These are phyloP conservation scores for Penicillium bialowiezense DNA, from an alignment of 495 filamentous ascomycete genomes.

Conservation along the genomic window DNA sequence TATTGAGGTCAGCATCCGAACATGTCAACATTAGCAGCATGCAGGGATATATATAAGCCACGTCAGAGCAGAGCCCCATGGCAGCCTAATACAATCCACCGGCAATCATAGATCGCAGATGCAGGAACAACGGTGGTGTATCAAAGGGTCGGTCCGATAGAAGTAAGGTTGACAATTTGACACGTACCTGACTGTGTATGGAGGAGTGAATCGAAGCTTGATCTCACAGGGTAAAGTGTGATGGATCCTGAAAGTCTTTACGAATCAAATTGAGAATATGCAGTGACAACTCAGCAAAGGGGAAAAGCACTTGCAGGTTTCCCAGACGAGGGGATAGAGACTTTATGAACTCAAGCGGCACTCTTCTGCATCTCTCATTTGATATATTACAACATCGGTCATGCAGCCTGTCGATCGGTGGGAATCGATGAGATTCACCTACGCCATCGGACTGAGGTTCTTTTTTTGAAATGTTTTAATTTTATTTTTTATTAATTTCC, in stretches of 20 bases:
- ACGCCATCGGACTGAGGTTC: constrained; percentile 16
- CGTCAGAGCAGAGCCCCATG: constrained; percentile 3
- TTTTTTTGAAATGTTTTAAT: constrained; percentile 6
- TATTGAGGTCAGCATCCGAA: neutral
- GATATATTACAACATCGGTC: constrained; percentile 49
- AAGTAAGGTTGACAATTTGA: neutral
- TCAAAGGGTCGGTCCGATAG: neutral
- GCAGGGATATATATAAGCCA: neutral
- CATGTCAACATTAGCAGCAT: neutral
- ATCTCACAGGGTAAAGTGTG: neutral
- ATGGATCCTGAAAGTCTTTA: constrained; percentile 3
- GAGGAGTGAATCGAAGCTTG: neutral
- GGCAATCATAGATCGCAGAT: neutral
- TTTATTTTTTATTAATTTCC: constrained; percentile 3
- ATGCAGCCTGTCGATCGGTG: constrained; percentile 48
- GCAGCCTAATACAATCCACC: neutral
- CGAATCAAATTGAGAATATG: constrained; percentile 15
- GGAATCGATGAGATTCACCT: constrained; percentile 30
- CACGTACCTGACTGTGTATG: constrained; percentile 4
- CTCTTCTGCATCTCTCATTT: constrained; percentile 52
- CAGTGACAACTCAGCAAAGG: constrained; percentile 28
- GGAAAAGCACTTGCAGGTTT: constrained; percentile 31
- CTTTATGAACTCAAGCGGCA: constrained; percentile 39
- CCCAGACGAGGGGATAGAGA: constrained; percentile 29
- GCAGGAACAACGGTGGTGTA: constrained; percentile 4